These are phyloP conservation scores for Tylopilus cervinicoccineus DNA, from an alignment of 768 basidiomycete genomes.

Conservation along the genomic window DNA sequence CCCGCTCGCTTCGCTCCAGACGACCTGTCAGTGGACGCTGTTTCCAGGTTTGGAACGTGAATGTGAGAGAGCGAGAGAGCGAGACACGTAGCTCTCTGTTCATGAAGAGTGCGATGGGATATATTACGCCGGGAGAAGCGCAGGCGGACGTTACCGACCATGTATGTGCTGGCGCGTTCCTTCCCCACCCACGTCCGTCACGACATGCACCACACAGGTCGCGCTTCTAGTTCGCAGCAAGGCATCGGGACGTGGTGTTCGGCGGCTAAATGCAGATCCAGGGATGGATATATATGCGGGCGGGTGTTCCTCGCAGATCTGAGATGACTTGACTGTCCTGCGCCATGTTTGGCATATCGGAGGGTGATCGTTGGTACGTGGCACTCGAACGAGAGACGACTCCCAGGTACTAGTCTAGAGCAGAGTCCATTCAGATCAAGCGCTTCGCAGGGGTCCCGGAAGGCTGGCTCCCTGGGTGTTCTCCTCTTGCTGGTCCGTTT, in stretches of 20 bases:
- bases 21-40: not conserved
- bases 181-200: not conserved
- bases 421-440: too few species aligned
- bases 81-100: not conserved
- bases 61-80: not conserved
- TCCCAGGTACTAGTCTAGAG: too few species aligned
- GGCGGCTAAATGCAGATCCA: not conserved
- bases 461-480: not conserved
- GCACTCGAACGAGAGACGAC: not conserved
- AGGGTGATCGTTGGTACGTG: constrained; percentile 1
- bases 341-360: constrained; percentile 6
- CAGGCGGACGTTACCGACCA: not conserved
- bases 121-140: constrained; percentile 5
- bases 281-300: not conserved
- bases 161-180: not conserved
- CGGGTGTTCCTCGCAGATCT: constrained; percentile 7
- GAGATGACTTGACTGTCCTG: not conserved
- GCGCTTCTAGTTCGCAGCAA: too few species aligned
- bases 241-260: too few species aligned
- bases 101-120: not conserved
- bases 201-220: not conserved
- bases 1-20: not conserved
- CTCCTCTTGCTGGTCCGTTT: too few species aligned
- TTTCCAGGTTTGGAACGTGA: not conserved
- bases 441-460: constrained; percentile 13